These are phyloP conservation scores for Fusarium sulawesiense DNA, from an alignment of 2,329 filamentous ascomycete species.

Conservation along the genomic window DNA sequence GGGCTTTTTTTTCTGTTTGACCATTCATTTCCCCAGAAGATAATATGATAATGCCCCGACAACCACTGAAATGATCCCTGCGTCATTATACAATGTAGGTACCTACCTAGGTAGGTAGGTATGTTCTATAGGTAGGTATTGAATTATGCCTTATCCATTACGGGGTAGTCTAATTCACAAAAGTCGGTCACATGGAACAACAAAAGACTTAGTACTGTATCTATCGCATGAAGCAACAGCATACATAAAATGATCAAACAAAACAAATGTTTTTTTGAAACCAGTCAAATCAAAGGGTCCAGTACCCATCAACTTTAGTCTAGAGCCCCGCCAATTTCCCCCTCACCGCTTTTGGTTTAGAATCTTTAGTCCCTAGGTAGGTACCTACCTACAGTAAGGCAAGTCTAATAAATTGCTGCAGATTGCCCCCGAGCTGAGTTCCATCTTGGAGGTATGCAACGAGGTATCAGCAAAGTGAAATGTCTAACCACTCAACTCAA, in stretches of 20 bases:
- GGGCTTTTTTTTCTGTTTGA: conserved; percentile 17
- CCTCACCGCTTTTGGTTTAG: conserved; percentile 40
- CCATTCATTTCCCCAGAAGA: conserved; percentile 26
- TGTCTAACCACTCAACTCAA: background rate
- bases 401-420: background rate
- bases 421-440: background rate
- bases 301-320: conserved; percentile 23
- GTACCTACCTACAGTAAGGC: background rate
- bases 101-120: no score
- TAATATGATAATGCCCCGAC: conserved; percentile 7
- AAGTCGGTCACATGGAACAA: background rate
- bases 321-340: conserved; percentile 24
- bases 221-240: background rate
- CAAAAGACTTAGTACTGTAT: background rate
- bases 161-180: background rate
- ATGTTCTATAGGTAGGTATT: background rate
- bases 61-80: conserved; percentile 10
- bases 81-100: conserved; percentile 4
- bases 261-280: conserved; percentile 1
- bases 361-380: background rate
- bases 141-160: background rate
- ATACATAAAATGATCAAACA: conserved; percentile 7
- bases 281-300: conserved; percentile 44
- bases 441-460: background rate
- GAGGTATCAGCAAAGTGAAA: background rate